Base-by-base conservation (phyloP, 2,329 filamentous ascomycete species). In the Claviceps maximensis region DNA sequence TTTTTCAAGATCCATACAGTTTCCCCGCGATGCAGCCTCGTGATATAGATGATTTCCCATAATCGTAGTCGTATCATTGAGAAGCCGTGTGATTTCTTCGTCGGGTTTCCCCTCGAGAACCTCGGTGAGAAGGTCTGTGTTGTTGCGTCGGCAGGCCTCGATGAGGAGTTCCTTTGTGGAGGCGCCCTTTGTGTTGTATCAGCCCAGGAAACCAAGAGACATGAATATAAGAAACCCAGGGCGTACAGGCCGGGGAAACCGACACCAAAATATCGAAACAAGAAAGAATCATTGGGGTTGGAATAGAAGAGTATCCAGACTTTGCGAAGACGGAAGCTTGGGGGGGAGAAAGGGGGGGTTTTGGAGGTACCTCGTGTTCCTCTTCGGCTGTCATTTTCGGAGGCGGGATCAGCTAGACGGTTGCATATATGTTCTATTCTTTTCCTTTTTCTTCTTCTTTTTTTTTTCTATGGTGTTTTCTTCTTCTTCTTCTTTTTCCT, bases 61-160 rank as follows among this genome's bases (percentile, higher is more conserved):
- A 12, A 89, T 82, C 62, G 93, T 89, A 47, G 81, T 86, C 50
- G 90, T 87, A 48, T 80, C 78, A 74, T 98, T 98, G 67, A 98
- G 82, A 59, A 95, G 82, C 50, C 79, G 68, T 36, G 89, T 83
- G 56, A 88, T 81, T 62, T 86, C 76, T 55, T 80, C 76, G 52
- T 84, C 81, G 54, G 72, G 70, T 58, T 79, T 78, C 58, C 73
- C 71, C 44, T 78, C 71, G 59, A 96, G 76, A 54, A 90, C 78
- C 62, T 93, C 84, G 61, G 79, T 72, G 53, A 97, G 81, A 56
- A 97, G 82, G 52, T 91, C 84, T 60, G 83, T 83, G 71, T 97
- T 96, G 77, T 97, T 91, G 64, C 89, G 82, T 56, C 91, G 88
- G 72, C 87, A 95, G 62, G 93, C 88, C 74, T 95, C 91, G 70